phyloP scores from a whole-genome alignment of 805 yeast genomes.

The Starmerella bombicola region DNA sequence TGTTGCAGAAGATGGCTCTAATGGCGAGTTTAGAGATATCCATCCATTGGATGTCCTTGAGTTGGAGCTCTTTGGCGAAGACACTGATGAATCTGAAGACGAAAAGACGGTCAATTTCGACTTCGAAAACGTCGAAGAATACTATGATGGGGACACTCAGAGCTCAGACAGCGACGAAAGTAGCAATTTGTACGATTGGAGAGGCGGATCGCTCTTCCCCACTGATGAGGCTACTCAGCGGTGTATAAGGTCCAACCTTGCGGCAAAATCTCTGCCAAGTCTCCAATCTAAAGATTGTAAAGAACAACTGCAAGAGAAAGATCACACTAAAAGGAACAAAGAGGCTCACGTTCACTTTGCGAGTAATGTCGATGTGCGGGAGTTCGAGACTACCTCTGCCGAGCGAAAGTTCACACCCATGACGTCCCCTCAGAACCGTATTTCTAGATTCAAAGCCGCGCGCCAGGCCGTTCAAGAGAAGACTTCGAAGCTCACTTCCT shows the following conservation, averaged over 20 bases:
- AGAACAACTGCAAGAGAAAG: neutral
- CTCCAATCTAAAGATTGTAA: neutral
- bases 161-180: conserved; percentile 21
- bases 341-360: conserved; percentile 20
- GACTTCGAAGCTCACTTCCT: neutral
- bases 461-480: conserved; percentile 1
- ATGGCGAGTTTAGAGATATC: conserved; percentile 16
- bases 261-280: neutral
- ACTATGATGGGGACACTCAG: neutral
- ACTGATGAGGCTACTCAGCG: conserved; percentile 14
- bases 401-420: conserved; percentile 18
- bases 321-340: neutral
- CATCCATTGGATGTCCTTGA: conserved; percentile 24
- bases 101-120: conserved; percentile 34
- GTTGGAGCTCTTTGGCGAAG: conserved; percentile 22
- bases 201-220: conserved; percentile 30
- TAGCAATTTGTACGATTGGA: conserved; percentile 31
- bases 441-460: conserved; percentile 26
- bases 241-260: conserved; percentile 15
- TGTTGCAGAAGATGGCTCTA: conserved; percentile 7
- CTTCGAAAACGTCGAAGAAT: conserved; percentile 20
- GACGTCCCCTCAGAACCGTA: conserved; percentile 15
- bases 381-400: conserved; percentile 20
- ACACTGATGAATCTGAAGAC: conserved; percentile 32
- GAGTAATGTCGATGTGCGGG: conserved; percentile 21